Conservation (phyloP, 371 early-diverging fungal species). For the Cokeromyces recurvatus region DNA sequence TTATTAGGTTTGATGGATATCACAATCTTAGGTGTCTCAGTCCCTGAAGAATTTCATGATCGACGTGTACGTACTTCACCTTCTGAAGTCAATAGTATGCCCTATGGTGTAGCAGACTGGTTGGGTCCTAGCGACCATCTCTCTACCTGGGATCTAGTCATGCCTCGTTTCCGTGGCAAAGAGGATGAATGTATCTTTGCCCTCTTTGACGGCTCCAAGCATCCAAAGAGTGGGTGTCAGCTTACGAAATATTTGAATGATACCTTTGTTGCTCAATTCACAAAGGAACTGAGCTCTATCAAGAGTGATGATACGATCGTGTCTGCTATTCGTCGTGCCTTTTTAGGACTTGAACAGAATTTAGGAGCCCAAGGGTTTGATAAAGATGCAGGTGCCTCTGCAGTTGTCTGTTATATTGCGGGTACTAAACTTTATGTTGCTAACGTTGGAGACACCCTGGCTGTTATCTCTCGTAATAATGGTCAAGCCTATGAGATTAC, state of each 20-base stretch:
- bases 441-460: slow-evolving; percentile 86
- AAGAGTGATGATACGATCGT: slow-evolving; percentile 50
- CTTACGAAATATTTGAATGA: slow-evolving; percentile 72
- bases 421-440: slow-evolving; percentile 81
- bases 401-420: slow-evolving; percentile 71
- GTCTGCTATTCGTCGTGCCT: slow-evolving; percentile 66
- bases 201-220: slow-evolving; percentile 76
- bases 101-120: slow-evolving; percentile 85
- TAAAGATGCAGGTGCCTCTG: slow-evolving; percentile 60
- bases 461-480: slow-evolving; percentile 75
- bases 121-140: slow-evolving; percentile 61
- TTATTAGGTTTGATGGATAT: slow-evolving; percentile 87
- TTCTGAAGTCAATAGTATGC: slow-evolving; percentile 74
- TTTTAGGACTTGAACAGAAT: slow-evolving; percentile 70
- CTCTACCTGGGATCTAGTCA: slow-evolving; percentile 76
- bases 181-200: slow-evolving; percentile 88
- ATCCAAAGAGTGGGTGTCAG: slow-evolving; percentile 42
- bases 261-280: slow-evolving; percentile 58
- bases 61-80: slow-evolving; percentile 83
- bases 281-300: slow-evolving; percentile 64
- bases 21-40: slow-evolving; percentile 70
- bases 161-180: slow-evolving; percentile 71
- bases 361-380: slow-evolving; percentile 50
- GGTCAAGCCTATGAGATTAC: slow-evolving; percentile 71
- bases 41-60: slow-evolving; percentile 78